Evolutionary conservation across 2,329 filamentous ascomycete species (phyloP).

Genomic region (Chalaropsis thielavioides): DNA sequence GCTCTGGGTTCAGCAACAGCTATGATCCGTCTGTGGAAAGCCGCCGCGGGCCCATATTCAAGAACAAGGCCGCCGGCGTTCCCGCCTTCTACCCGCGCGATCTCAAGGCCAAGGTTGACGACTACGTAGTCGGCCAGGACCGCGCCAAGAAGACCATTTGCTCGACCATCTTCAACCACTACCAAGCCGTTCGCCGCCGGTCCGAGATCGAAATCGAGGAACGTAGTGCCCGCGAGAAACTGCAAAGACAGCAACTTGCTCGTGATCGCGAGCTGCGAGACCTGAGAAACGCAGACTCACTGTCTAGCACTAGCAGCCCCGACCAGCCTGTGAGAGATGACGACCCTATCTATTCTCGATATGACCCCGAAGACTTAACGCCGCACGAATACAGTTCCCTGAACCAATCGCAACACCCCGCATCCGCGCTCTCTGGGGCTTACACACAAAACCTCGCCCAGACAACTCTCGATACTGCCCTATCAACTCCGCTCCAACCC

Average conservation of each 20-base stretch:
- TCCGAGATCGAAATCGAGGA: constrained; percentile 62
- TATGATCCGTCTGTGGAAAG: constrained; percentile 41
- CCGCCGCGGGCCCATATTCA: constrained; percentile 46
- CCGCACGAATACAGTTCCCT: constrained; percentile 19
- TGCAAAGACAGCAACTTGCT: constrained; percentile 55
- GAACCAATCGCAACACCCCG: not conserved
- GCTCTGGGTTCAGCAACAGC: constrained; percentile 42
- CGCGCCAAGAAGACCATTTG: constrained; percentile 87
- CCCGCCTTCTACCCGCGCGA: constrained; percentile 50
- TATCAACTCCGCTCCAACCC: constrained; percentile 32
- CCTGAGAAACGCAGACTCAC: constrained; percentile 10
- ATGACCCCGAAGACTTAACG: constrained; percentile 20
- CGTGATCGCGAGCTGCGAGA: constrained; percentile 44
- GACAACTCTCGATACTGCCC: constrained; percentile 12
- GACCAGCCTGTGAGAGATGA: constrained; percentile 3
- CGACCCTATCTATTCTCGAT: constrained; percentile 10
- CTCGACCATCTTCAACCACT: constrained; percentile 91
- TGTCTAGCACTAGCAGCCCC: constrained; percentile 18
- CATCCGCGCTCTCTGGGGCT: not conserved
- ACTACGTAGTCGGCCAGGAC: constrained; percentile 93
- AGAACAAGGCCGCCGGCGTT: constrained; percentile 39
- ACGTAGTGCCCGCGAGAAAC: constrained; percentile 43
- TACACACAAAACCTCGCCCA: not conserved
- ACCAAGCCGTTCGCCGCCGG: constrained; percentile 69
- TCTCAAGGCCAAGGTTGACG: constrained; percentile 82